Percentiles rank a stretch among this genome's conserved stretches.
These are phyloP conservation scores for Magnolia kwangsiensis DNA, from an alignment of 164 flowering plant species.

Conservation along the genomic window DNA sequence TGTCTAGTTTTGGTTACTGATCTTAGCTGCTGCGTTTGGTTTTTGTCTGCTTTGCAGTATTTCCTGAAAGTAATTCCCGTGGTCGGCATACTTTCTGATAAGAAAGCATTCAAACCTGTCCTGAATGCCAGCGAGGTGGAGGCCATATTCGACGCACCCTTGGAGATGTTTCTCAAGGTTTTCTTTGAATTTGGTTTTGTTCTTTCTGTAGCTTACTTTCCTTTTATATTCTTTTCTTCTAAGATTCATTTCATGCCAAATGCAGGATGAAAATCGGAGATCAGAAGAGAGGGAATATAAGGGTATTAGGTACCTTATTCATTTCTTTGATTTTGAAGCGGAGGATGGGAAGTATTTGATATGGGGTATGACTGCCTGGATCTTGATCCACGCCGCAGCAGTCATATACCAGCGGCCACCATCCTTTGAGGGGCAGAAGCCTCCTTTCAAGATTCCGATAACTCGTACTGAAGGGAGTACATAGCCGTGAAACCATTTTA, in stretches of 20 bases:
- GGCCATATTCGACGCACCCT: conserved; percentile 76
- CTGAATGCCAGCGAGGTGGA: conserved; percentile 80
- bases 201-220: not conserved
- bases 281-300: conserved; percentile 70
- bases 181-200: not conserved
- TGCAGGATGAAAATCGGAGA: conserved; percentile 72
- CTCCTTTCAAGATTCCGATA: conserved; percentile 29
- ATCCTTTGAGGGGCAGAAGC: conserved; percentile 61
- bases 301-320: conserved; percentile 63
- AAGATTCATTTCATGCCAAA: not conserved
- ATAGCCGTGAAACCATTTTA: not conserved
- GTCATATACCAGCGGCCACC: conserved; percentile 74
- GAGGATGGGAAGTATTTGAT: conserved; percentile 50
- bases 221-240: not conserved
- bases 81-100: conserved; percentile 71
- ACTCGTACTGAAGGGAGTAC: not conserved
- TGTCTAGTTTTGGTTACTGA: conserved; percentile 5
- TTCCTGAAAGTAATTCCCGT: conserved; percentile 80
- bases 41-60: conserved; percentile 44
- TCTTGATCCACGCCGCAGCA: conserved; percentile 82
- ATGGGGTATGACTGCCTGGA: conserved; percentile 90
- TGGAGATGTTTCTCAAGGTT: conserved; percentile 97
- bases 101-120: conserved; percentile 51
- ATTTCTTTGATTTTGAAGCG: conserved; percentile 63
- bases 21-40: not conserved